Conservation (phyloP, 129 eudicot genomes). For the Tagetes erecta region DNA sequence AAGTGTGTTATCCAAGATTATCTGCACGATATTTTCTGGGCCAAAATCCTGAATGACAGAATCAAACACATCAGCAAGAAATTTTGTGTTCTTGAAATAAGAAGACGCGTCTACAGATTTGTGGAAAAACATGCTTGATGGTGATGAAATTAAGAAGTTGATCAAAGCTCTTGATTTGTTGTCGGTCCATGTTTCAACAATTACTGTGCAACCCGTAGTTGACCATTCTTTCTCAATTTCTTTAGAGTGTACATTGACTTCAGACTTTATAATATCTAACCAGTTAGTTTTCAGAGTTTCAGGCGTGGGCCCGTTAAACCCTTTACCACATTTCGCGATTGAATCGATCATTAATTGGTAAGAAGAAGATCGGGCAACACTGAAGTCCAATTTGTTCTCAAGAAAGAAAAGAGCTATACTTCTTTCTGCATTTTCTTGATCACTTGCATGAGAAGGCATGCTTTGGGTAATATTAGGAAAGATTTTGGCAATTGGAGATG, state of each 20-base stretch:
- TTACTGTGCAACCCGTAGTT: constrained; percentile 82
- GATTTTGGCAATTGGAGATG: constrained; percentile 43
- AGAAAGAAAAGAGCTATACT: constrained; percentile 87
- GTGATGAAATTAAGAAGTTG: constrained; percentile 84
- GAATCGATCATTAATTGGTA: constrained; percentile 87
- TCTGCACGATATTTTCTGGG: constrained; percentile 79
- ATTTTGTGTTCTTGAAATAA: constrained; percentile 65
- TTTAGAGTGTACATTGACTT: constrained; percentile 57
- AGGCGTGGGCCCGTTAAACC: constrained; percentile 66
- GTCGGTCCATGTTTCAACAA: constrained; percentile 94
- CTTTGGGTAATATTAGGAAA: constrained; percentile 44
- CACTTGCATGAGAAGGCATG: constrained; percentile 36
- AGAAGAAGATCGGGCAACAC: constrained; percentile 78
- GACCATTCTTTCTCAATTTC: constrained; percentile 88
- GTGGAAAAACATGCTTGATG: constrained; percentile 80
- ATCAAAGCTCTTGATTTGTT: constrained; percentile 79
- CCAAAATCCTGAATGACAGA: constrained; percentile 84
- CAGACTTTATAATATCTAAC: constrained; percentile 74
- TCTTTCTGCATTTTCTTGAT: constrained; percentile 78
- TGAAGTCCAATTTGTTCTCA: constrained; percentile 82
- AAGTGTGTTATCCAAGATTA: constrained; percentile 67
- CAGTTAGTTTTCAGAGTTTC: constrained; percentile 69
- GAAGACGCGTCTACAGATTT: constrained; percentile 85
- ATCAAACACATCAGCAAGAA: constrained; percentile 70
- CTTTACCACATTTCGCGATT: constrained; percentile 57